These are phyloP conservation scores for Phallus indusiatus DNA, from an alignment of 768 basidiomycete genomes.

Conservation along the genomic window DNA sequence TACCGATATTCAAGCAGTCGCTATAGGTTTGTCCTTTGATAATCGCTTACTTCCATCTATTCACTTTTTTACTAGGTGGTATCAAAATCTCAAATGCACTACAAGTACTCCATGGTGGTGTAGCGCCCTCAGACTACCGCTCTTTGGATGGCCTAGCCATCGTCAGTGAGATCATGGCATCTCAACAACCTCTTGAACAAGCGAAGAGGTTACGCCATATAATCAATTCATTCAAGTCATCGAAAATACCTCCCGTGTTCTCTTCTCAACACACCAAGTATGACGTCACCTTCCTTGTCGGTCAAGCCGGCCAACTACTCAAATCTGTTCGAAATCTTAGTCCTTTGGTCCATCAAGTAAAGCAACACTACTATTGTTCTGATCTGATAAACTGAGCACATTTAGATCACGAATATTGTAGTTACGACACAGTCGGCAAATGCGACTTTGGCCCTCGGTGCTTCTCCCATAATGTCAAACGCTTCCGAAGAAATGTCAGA, in stretches of 20 bases:
- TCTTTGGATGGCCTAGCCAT: conserved; percentile 77
- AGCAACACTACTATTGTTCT: too few species aligned
- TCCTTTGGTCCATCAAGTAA: conserved; percentile 78
- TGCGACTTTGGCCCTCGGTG: conserved; percentile 77
- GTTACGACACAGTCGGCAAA: conserved; percentile 88
- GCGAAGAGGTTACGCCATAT: conserved; percentile 36
- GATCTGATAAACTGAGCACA: not conserved
- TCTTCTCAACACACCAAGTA: conserved; percentile 15
- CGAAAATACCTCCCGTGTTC: conserved; percentile 14
- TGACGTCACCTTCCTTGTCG: conserved; percentile 28
- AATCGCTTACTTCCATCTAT: not conserved
- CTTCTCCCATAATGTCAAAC: conserved; percentile 92
- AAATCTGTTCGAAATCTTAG: conserved; percentile 36
- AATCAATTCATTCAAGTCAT: conserved; percentile 33
- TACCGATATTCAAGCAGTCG: conserved; percentile 61
- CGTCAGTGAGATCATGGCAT: conserved; percentile 77
- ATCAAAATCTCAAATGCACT: conserved; percentile 74
- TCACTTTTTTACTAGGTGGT: conserved; percentile 49
- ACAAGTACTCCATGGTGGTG: conserved; percentile 63
- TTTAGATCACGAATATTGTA: conserved; percentile 81
- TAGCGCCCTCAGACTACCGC: conserved; percentile 42
- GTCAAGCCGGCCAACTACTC: conserved; percentile 41
- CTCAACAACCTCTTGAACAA: conserved; percentile 41
- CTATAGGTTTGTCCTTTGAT: conserved; percentile 51
- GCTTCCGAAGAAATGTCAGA: conserved; percentile 76